Percentiles rank a stretch among this genome's conserved stretches.
Conservation (phyloP, 2,329 filamentous ascomycete species). For the Zasmidium angulare region DNA sequence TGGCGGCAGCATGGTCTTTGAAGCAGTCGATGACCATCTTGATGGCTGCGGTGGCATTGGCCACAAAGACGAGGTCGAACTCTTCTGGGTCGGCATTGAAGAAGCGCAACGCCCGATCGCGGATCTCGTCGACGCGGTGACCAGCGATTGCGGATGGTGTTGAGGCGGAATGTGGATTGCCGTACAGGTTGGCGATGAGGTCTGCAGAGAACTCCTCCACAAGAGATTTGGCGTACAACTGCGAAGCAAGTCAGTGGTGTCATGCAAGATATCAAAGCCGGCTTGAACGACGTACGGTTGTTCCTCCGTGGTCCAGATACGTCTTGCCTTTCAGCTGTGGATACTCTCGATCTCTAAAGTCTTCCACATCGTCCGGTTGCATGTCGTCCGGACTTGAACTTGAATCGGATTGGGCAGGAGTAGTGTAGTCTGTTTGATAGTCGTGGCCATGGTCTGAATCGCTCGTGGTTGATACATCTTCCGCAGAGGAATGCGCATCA, state of each 20-base stretch:
- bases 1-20: conserved; percentile 53
- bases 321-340: conserved; percentile 47
- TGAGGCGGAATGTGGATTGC: conserved; percentile 67
- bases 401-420: conserved; percentile 33
- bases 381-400: conserved; percentile 29
- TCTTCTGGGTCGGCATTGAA: conserved; percentile 59
- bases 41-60: conserved; percentile 63
- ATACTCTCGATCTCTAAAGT: conserved; percentile 42
- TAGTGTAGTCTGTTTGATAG: conserved; percentile 38
- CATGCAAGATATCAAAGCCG: neutral
- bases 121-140: conserved; percentile 57
- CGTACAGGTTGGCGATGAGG: conserved; percentile 60
- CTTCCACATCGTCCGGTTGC: conserved; percentile 39
- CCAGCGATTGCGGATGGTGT: conserved; percentile 59
- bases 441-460: conserved; percentile 34
- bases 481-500: conserved; percentile 28
- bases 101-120: conserved; percentile 56
- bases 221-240: conserved; percentile 59
- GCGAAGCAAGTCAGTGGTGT: conserved; percentile 21
- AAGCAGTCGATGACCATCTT: conserved; percentile 62
- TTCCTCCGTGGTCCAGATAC: conserved; percentile 41
- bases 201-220: conserved; percentile 56
- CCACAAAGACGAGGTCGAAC: conserved; percentile 62
- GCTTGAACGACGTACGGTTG: conserved; percentile 34
- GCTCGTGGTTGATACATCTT: conserved; percentile 35